Conservation (phyloP, 768 basidiomycete species). For the Crucibulum laeve region DNA sequence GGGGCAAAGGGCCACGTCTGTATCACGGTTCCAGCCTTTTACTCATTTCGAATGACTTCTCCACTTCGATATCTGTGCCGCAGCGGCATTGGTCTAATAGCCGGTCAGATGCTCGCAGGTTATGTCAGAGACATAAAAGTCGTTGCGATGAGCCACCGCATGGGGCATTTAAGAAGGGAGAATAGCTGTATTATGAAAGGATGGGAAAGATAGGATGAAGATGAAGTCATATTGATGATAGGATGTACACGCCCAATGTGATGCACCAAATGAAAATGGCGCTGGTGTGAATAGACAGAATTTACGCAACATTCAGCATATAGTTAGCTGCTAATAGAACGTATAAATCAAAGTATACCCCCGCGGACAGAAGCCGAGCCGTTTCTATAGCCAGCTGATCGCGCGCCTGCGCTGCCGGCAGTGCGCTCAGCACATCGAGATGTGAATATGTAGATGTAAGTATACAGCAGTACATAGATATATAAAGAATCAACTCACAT, state of each 20-base stretch:
- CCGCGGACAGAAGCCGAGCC: neutral
- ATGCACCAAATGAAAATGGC: no score
- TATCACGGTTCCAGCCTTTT: neutral
- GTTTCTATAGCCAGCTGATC: neutral
- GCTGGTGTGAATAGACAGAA: no score
- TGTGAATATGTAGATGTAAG: no score
- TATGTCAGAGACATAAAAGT: neutral
- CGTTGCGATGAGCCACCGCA: neutral
- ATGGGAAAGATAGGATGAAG: neutral
- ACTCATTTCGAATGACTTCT: neutral
- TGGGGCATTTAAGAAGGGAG: neutral
- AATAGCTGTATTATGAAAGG: neutral
- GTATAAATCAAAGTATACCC: neutral
- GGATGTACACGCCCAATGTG: no score
- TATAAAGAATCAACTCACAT: no score
- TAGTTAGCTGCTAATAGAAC: no score
- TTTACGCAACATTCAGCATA: no score
- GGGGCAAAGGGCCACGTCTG: neutral
- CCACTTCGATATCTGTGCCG: neutral
- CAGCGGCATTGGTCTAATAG: conserved; percentile 3
- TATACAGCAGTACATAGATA: neutral
- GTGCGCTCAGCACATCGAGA: neutral
- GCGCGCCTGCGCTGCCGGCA: neutral
- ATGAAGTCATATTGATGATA: neutral
- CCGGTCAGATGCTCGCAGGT: conserved; percentile 2